Base-by-base conservation (phyloP, 1,284 basidiomycete species). In the Pseudozyma tsukubaensis region DNA sequence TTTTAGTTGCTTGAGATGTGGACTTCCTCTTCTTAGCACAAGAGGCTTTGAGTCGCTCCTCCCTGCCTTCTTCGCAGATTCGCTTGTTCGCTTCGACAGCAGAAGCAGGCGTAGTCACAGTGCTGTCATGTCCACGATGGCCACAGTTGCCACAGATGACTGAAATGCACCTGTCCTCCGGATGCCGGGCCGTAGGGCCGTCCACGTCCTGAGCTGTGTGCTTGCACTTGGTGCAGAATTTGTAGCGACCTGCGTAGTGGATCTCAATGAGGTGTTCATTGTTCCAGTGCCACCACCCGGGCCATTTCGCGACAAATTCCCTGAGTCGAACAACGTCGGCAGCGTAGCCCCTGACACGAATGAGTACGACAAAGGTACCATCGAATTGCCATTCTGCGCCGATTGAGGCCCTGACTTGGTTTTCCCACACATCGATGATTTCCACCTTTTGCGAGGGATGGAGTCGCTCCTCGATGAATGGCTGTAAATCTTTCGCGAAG, bases 371-470 rank as follows among this genome's bases (percentile, higher is more conserved):
- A 11, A 60, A 32, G 3, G 29, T 11, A n/a, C 45, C 50, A 14
- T 48, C 4, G 34, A 53, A 60, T 14, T 18, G 11, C 50, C 50
- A 50, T 39, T 50, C 16, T 11, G 50, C 6, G 9, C 8, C 10
- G 21, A 16, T 32, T 0, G 16, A 11, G 7, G 34, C 16, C 32
- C 50, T 37, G 11, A 24, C 2, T 34, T 59, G 49, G n/a, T 40
- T 13, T 29, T 53, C 59, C 50, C 59, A 60, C 3, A 60, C 24
- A 14, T 60, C 59, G 14, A 60, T 18, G 24, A 53, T n/a, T 8
- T 53, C 37, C 14, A 60, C 43, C 3, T 5, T 39, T 1, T 21
- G 0, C 2, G 1, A 11, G 4, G 44, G n/a, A 24, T 48, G 44
- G 9, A 60, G 36, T 1, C 12, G 34, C 11, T 36, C 9, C 2